phyloP scores from a whole-genome alignment of 257 asterid species.

The Solanum boliviense region DNA sequence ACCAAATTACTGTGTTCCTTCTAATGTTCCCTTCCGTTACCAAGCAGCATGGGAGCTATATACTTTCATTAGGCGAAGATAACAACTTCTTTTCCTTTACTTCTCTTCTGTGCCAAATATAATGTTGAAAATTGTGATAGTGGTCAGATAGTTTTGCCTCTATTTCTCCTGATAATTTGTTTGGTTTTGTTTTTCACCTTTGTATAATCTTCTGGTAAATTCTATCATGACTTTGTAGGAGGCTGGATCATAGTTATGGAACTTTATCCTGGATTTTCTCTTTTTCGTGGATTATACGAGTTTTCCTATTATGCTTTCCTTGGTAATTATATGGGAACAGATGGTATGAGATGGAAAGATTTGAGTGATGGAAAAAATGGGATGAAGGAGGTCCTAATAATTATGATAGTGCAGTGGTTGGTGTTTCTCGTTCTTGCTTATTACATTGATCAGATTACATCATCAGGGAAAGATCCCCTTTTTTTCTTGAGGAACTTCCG shows the following conservation, averaged over 20 bases:
- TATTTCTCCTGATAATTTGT: neutral
- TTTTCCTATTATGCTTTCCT: conserved; percentile 59
- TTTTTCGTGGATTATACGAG: conserved; percentile 82
- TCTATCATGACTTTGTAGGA: conserved; percentile 36
- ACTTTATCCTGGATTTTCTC: conserved; percentile 84
- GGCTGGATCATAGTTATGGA: conserved; percentile 79
- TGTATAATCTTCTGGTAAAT: neutral
- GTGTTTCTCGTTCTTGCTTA: conserved; percentile 64
- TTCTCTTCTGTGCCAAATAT: neutral
- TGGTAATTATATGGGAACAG: conserved; percentile 74
- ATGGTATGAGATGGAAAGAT: conserved; percentile 89
- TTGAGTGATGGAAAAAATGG: conserved; percentile 56
- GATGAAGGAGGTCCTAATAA: conserved; percentile 57
- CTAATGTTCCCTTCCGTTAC: neutral
- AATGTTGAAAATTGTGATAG: neutral
- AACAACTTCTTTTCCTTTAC: neutral
- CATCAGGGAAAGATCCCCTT: conserved; percentile 68
- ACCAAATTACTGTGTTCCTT: neutral
- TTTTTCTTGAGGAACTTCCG: conserved; percentile 35
- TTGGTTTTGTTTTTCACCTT: neutral
- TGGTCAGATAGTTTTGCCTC: neutral
- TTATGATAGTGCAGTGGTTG: conserved; percentile 74
- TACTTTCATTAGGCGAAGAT: neutral
- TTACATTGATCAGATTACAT: conserved; percentile 53
- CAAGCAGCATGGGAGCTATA: neutral